Base-by-base conservation (phyloP, 257 asterid genomes). In the Przewalskia tangutica region DNA sequence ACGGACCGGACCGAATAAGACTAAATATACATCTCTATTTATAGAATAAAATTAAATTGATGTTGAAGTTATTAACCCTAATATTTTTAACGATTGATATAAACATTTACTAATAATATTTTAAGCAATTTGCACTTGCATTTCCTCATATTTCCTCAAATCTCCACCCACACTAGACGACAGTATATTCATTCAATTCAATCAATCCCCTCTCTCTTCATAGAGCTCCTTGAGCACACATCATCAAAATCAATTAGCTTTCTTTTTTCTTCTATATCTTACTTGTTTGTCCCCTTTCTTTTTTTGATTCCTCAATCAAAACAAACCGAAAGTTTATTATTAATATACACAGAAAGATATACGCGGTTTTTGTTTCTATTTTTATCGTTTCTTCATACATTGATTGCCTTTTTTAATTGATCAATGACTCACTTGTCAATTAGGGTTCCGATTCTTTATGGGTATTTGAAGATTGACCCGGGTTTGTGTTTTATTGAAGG, bases 211-310 rank as follows among this genome's bases (percentile, higher is more conserved):
- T 67, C 54, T 70, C 58, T 71, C 44, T 32, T 32, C 71, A 1
- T 20, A 23, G 36, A 36, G 59, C 59, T 65, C 54, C 6, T 67
- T 40, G 20, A 44, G 82, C 75, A 60, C 46, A 79, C 46, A 40
- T 38, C 70, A 60, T 66, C 27, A 42, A 50, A 23, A 46, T 63
- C 63, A 63, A 23, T 18, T 82, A 68, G 77, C 63, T 73, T 67
- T 66, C 76, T 75, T 79, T 55, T 80, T 81, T 88, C 87, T 93
- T 83, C 84, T 88, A 85, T 62, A 86, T 88, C 93, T 87, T 85
- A 77, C 89, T 87, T 77, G 83, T 77, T 81, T 84, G 81, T 80
- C 20, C 81, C 63, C 4, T 64, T 17, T 56, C 27, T 23, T 65
- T 44, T 32, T 51, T 86, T 80, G 82, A n/a, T 85, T 84, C 71